These are phyloP conservation scores for Diddensiella santjacobensis DNA, from an alignment of 805 yeast species.

Conservation along the genomic window DNA sequence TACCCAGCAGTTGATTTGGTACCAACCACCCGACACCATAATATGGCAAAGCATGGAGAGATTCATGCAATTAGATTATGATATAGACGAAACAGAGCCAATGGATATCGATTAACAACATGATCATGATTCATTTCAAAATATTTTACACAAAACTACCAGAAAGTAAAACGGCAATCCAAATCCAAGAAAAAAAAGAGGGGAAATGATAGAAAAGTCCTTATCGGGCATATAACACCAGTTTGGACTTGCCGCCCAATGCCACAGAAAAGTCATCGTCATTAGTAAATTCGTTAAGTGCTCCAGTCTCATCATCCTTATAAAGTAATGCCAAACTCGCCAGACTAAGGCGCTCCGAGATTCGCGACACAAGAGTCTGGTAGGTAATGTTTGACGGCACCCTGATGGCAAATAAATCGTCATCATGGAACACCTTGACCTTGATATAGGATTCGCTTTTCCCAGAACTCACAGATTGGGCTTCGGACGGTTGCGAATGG, in stretches of 20 bases:
- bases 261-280: slow-evolving; percentile 31
- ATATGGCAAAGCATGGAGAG: slow-evolving; percentile 3
- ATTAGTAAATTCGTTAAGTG: slow-evolving; percentile 23
- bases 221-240: slow-evolving; percentile 31
- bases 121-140: slow-evolving; percentile 5
- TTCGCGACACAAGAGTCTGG: slow-evolving; percentile 28
- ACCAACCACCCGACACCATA: slow-evolving; percentile 6
- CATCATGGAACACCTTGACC: slow-evolving; percentile 37
- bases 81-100: slow-evolving; percentile 5
- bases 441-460: slow-evolving; percentile 25
- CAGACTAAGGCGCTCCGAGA: slow-evolving; percentile 33
- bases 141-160: background rate
- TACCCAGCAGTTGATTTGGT: slow-evolving; percentile 6
- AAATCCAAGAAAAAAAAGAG: slow-evolving; percentile 5
- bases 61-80: background rate
- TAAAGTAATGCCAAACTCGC: slow-evolving; percentile 27
- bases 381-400: slow-evolving; percentile 34
- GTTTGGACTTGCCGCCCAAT: slow-evolving; percentile 29
- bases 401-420: slow-evolving; percentile 38
- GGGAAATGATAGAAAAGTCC: background rate
- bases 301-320: slow-evolving; percentile 28
- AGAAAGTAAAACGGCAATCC: background rate
- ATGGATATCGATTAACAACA: background rate
- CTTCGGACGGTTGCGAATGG: background rate
- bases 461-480: background rate